A percentile compares a stretch with the other conserved stretches of the same genome.
Evolutionary conservation across 331 rosid genomes (phyloP).

Genomic region (Spiraea crenata): DNA sequence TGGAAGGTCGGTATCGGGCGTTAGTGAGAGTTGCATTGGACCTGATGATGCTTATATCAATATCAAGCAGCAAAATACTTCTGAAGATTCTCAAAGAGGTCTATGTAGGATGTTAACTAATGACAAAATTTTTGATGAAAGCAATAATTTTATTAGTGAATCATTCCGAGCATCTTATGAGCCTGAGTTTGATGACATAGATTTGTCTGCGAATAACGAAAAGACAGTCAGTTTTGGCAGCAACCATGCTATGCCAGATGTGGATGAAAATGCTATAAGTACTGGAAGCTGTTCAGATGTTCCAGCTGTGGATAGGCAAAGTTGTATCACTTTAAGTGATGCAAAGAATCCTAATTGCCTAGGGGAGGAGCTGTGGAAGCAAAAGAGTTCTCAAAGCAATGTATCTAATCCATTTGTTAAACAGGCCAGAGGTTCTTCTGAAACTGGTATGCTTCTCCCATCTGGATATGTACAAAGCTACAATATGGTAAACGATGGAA

Average conservation of each 20-base stretch:
- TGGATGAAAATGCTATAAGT: constrained; percentile 32
- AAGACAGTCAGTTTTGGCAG: constrained; percentile 26
- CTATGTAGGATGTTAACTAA: constrained; percentile 27
- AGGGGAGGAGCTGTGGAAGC: constrained; percentile 30
- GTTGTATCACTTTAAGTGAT: not conserved
- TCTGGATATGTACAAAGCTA: constrained; percentile 22
- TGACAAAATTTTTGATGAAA: constrained; percentile 25
- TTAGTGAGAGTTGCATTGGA: constrained; percentile 25
- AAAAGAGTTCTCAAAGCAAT: constrained; percentile 25
- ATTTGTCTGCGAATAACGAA: constrained; percentile 28
- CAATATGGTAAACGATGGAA: constrained; percentile 29
- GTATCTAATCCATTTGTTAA: constrained; percentile 22
- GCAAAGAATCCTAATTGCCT: constrained; percentile 18
- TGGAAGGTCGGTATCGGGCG: constrained; percentile 26
- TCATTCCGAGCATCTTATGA: constrained; percentile 35
- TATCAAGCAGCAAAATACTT: constrained; percentile 32
- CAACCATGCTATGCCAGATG: constrained; percentile 27
- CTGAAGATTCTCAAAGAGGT: constrained; percentile 32
- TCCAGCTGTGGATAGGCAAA: constrained; percentile 27
- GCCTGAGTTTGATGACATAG: constrained; percentile 27
- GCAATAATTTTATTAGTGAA: constrained; percentile 24
- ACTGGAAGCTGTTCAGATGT: constrained; percentile 21
- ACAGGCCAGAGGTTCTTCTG: constrained; percentile 14
- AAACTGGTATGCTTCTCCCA: constrained; percentile 2
- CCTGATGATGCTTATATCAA: constrained; percentile 23